Evolutionary conservation across 805 yeast genomes (phyloP), one percentile per base, ranked within the genome.

Genomic region (Wickerhamiella hasegawae): DNA sequence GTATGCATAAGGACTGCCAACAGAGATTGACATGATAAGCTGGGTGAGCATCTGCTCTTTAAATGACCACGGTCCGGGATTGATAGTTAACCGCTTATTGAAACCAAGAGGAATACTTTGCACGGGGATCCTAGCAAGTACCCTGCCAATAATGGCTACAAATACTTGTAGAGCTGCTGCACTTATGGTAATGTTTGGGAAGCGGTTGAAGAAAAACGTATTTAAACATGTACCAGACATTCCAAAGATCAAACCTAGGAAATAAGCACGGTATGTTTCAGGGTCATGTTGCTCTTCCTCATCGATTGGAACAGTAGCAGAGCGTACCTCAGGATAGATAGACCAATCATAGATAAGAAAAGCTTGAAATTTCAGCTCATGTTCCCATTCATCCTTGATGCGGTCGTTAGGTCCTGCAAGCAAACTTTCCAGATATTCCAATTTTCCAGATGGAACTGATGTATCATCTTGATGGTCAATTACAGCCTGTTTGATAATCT

Each of bases 311-410:
- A 65, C 67, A 3, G 69, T 64, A 21, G 70, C 68, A 5, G 76
- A 64, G 23, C 78, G 55, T 11, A 73, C 73, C 46, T 71, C 76
- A 3, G 76, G 73, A 41, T 71, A 71, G 3, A 75, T 73, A 1
- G 76, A 69, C 49, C 63, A 65, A 40, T 49, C 55, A 33, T 43
- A 28, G 31, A 53, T 55, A 28, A 68, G 47, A 19, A 59, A 62
- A 4, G 71, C 71, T 38, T 65, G 64, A 23, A 62, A 48, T 35
- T 54, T 57, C 24, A 52, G 51, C 22, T 25, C 34, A 11, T 16
- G 26, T 3, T 16, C n/a, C 25, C 18, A 5, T 18, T 48, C 49
- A 3, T 57, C 56, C 4, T 23, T 29, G 1, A 26, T 29, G 1
- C 20, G 10, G 8, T 29, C 35, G 1, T 34, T 6, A 0, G 44